Conservation (phyloP, 2,329 filamentous ascomycete species). For the Pyrenochaeta sp. region DNA sequence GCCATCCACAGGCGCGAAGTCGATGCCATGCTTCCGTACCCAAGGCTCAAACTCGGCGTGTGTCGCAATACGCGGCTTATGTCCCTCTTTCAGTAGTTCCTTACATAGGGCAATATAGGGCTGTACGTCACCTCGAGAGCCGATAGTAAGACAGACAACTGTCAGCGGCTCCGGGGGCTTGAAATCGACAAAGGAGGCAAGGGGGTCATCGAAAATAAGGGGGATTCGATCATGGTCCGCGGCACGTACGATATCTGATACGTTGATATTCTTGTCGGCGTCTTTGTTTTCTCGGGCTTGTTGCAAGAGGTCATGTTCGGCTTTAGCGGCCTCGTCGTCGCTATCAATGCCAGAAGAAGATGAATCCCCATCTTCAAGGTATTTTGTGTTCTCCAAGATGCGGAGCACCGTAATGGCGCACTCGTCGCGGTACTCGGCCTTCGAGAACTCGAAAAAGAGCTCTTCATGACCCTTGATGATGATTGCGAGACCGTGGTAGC, state of each 20-base stretch:
- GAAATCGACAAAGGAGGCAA: constrained; percentile 88
- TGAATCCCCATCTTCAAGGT: constrained; percentile 73
- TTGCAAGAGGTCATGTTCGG: constrained; percentile 82
- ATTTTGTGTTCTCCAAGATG: constrained; percentile 75
- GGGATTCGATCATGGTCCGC: constrained; percentile 68
- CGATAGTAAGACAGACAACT: constrained; percentile 94
- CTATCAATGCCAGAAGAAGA: constrained; percentile 74
- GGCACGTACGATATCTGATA: constrained; percentile 40
- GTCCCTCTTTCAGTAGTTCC: constrained; percentile 85
- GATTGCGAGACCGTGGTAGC: constrained; percentile 89
- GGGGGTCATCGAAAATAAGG: constrained; percentile 88
- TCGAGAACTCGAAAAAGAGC: constrained; percentile 92
- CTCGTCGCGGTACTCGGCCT: constrained; percentile 82
- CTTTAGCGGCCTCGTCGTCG: constrained; percentile 76
- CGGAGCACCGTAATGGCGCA: constrained; percentile 83
- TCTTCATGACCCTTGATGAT: constrained; percentile 95
- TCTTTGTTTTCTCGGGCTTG: constrained; percentile 67
- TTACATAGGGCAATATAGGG: constrained; percentile 98
- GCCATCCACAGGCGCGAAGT: constrained; percentile 86
- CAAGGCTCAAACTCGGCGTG: constrained; percentile 89
- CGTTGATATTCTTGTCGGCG: constrained; percentile 23
- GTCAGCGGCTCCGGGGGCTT: constrained; percentile 81
- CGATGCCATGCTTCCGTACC: constrained; percentile 92
- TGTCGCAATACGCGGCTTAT: constrained; percentile 86
- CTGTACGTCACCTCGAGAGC: constrained; percentile 94